A percentile compares a stretch with the other conserved stretches of the same genome.
Evolutionary conservation across 345 rosid genomes (phyloP).

Genomic region (Acer saccharum): DNA sequence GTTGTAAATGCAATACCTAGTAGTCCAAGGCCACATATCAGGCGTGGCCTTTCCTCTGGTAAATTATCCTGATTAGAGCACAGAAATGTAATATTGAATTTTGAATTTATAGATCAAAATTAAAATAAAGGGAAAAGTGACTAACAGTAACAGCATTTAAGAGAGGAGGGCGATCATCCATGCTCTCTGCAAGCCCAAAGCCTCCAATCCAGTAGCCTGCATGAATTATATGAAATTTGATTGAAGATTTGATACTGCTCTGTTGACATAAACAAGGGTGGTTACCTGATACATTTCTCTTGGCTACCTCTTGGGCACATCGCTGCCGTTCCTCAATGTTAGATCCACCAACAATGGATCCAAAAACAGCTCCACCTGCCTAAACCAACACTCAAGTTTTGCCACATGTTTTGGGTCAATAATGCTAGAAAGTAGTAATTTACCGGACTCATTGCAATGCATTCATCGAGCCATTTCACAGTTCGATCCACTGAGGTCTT

Average conservation of each 20-base stretch:
- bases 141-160: constrained; percentile 62
- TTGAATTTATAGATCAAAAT: too few species aligned
- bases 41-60: constrained; percentile 62
- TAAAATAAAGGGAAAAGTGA: neutral
- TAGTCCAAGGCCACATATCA: constrained; percentile 63
- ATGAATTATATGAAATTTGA: constrained; percentile 20
- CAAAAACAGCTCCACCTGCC: constrained; percentile 63
- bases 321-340: constrained; percentile 50
- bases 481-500: constrained; percentile 66
- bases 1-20: constrained; percentile 47
- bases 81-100: neutral
- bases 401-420: neutral
- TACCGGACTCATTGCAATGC: constrained; percentile 58
- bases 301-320: constrained; percentile 59
- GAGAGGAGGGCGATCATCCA: constrained; percentile 63
- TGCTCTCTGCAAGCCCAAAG: constrained; percentile 82
- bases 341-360: constrained; percentile 82
- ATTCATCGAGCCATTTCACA: constrained; percentile 74
- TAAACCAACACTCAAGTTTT: constrained; percentile 18
- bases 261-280: constrained; percentile 2
- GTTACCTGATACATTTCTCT: constrained; percentile 59
- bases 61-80: constrained; percentile 51
- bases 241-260: neutral
- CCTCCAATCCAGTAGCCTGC: constrained; percentile 85
- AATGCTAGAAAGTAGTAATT: constrained; percentile 6